Evolutionary conservation across 2,329 filamentous ascomycete species (phyloP), one percentile per base, ranked within the genome.

Genomic region (Aureobasidium sp.): DNA sequence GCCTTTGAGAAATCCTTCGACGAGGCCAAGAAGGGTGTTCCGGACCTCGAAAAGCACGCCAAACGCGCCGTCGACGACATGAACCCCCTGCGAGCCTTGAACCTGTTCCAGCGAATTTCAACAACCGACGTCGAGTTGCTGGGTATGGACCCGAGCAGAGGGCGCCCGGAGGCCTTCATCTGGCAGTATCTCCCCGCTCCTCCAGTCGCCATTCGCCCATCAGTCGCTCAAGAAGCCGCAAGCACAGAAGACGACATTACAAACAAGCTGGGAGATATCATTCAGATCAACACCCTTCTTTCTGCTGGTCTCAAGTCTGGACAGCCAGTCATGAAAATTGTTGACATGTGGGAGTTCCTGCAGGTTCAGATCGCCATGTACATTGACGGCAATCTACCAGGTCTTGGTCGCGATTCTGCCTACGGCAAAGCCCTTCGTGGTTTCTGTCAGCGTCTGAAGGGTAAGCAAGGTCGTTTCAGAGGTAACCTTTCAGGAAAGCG

Each of bases 341-440:
- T 97, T 87, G 94, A 99, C 73, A 91, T 96, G 69, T 99, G 94
- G 94, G 94, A 99, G 71, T 97, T 93, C 70, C 79, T 99, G 64
- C 93, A 97, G 71, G 82, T 96, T 9, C 92, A 97, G 70, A 89
- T 97, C 64, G 94, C 93, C 64, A 91, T 97, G 82, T 97, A 99
- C 73, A 93, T 99, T 74, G 97, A 99, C 78, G 96, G 92, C 66
- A 92, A 97, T 69, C 87, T 96, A 2, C 94, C 94, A 0, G 93
- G 93, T 31, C 82, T 99, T n/a, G 70, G 70, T 29, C 87, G 92
- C 68, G 91, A 95, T 69, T 87, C 87, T 14, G 90, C 91, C 9
- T 88, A 91, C 64, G 90, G 91, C 63, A 97, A 96, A 74, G 84
- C 89, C 0, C 95, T 94, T 69, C 85, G 94, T 68, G 94, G 94